These are phyloP conservation scores for Neodidymelliopsis sp. DNA, from an alignment of 2,329 filamentous ascomycete genomes.

Conservation along the genomic window DNA sequence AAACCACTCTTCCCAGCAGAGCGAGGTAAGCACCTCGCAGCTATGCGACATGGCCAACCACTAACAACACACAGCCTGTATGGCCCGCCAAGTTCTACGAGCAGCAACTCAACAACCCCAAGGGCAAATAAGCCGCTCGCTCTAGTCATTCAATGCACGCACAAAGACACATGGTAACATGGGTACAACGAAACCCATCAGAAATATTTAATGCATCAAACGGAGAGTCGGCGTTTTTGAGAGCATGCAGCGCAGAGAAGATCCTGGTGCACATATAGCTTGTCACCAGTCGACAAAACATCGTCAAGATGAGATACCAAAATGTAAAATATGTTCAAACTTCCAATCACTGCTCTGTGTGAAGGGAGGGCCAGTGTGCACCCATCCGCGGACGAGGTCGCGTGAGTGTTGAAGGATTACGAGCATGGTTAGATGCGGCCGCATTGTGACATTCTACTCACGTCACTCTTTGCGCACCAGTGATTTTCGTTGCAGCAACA, in stretches of 20 bases:
- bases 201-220: conserved; percentile 5
- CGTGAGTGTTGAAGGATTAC: background rate
- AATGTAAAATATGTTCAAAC: conserved; percentile 13
- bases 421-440: conserved; percentile 1
- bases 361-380: background rate
- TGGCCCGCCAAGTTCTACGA: conserved; percentile 45
- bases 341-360: background rate
- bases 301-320: conserved; percentile 9
- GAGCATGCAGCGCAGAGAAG: conserved; percentile 5
- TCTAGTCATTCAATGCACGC: background rate
- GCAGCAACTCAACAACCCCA: conserved; percentile 40
- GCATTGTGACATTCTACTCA: conserved; percentile 2
- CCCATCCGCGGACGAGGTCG: background rate
- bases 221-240: conserved; percentile 11
- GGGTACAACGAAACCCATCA: background rate
- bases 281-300: conserved; percentile 4
- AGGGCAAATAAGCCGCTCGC: conserved; percentile 39
- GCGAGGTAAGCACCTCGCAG: conserved; percentile 25
- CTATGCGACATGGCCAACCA: background rate
- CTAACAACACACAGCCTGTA: conserved; percentile 27
- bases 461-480: too few relatives aligned
- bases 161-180: background rate
- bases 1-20: conserved; percentile 37
- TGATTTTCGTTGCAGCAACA: too few relatives aligned
- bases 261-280: conserved; percentile 3